Base-by-base conservation (phyloP, 768 basidiomycete species). In the Lactifluus echinatus region DNA sequence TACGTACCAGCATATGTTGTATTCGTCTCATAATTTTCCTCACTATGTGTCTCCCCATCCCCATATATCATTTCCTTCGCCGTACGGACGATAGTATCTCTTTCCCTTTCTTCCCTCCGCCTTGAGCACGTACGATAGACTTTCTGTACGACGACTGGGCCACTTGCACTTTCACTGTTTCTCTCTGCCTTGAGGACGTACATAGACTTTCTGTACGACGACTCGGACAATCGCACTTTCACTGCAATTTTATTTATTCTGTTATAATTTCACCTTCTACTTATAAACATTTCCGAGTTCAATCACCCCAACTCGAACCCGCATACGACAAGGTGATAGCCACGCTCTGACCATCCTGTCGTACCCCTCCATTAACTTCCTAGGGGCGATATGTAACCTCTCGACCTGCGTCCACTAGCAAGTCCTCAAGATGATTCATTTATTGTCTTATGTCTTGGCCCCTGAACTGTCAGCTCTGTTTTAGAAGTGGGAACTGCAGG, bases 21-120 rank as follows among this genome's bases (percentile, higher is more conserved):
- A 58, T 58, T n/a, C n/a, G n/a, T n/a, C 37, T 53, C 33, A 33
- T 42, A 31, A 15, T 5, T 19, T 53, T 8, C 23, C 34, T 7
- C 37, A 40, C 14, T 21, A 34, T 33, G 6, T 51, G 6, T 28
- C 56, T 48, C 15, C 45, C 3, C 31, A 34, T 48, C 15, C 45
- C 3, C 31, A 34, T 14, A 7, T 26, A 39, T 39, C 57, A 4
- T 42, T 28, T 40, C 12, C 34, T 12, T n/a, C 29, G 7, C 14
- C 33, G 12, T 58, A 58, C 46, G 46, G 50, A 57, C 45, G 39
- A 19, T 57, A 53, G 45, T 42, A 40, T 8, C 15, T 4, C 29
- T 52, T 31, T 19, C 24, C 34, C 15, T 23, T 28, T 17, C 12
- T 33, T 26, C 21, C 31, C 28, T 51, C 28, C 17, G 17, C 10